A percentile compares a stretch with the other conserved stretches of the same genome.
These are phyloP conservation scores for Thalia dealbata DNA, from an alignment of 176 grass and related monocot genomes.

Conservation along the genomic window DNA sequence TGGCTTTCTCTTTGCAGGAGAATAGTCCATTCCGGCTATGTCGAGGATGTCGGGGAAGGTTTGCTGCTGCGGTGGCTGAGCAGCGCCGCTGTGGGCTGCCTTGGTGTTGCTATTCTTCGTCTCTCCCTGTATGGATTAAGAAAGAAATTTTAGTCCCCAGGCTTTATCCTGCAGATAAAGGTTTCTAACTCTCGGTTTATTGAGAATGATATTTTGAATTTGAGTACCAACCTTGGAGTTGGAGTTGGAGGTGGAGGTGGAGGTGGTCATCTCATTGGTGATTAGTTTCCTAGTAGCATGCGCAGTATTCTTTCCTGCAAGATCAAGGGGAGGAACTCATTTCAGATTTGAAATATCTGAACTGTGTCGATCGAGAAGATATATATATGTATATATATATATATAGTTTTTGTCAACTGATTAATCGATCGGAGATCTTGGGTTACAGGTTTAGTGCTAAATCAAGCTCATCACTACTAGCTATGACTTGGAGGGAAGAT, in stretches of 20 bases:
- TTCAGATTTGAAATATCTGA: neutral
- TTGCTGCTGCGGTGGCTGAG: neutral
- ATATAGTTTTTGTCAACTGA: too few relatives aligned
- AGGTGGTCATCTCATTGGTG: slow-evolving; percentile 6
- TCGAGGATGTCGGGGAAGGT: slow-evolving; percentile 55
- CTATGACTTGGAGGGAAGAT: too few relatives aligned
- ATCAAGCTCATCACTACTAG: too few relatives aligned
- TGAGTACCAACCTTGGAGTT: slow-evolving; percentile 5
- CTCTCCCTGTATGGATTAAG: neutral
- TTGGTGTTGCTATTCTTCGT: neutral
- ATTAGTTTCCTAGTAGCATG: slow-evolving; percentile 20
- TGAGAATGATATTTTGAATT: too few relatives aligned
- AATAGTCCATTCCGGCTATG: slow-evolving; percentile 94
- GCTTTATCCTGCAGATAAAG: too few relatives aligned
- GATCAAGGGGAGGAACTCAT: neutral
- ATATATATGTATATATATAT: too few relatives aligned
- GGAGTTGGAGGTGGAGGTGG: neutral
- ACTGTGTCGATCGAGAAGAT: too few relatives aligned
- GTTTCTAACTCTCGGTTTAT: too few relatives aligned
- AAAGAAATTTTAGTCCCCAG: neutral
- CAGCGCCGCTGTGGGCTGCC: neutral
- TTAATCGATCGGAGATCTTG: too few relatives aligned
- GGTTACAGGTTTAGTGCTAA: too few relatives aligned
- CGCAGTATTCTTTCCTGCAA: slow-evolving; percentile 19
- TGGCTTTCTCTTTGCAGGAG: slow-evolving; percentile 68